These are phyloP conservation scores for Lepraria neglecta DNA, from an alignment of 495 filamentous ascomycete species.

Conservation along the genomic window DNA sequence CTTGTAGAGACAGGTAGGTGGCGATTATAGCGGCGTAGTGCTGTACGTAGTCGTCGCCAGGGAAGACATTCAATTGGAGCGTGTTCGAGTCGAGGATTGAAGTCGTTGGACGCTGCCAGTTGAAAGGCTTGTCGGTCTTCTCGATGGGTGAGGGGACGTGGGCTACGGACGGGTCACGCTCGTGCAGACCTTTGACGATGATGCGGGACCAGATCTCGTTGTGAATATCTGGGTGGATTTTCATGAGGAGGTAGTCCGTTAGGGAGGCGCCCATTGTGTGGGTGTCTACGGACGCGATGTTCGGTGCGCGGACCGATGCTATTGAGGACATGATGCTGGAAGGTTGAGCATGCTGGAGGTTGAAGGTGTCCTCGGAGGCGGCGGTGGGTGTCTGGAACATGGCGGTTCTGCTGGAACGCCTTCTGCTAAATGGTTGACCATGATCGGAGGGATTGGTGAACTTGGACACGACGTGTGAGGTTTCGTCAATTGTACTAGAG, in stretches of 20 bases:
- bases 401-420: too few species aligned
- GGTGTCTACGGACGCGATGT: conserved; percentile 8
- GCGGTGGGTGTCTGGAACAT: too few species aligned
- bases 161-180: conserved; percentile 13
- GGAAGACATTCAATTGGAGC: conserved; percentile 23
- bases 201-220: conserved; percentile 16
- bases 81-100: conserved; percentile 10
- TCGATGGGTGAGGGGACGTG: conserved; percentile 14
- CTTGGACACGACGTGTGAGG: too few species aligned
- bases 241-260: conserved; percentile 22
- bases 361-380: too few species aligned
- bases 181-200: conserved; percentile 14
- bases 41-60: conserved; percentile 22
- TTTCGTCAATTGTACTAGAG: too few species aligned
- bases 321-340: too few species aligned
- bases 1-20: conserved; percentile 21
- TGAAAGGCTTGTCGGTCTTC: conserved; percentile 27
- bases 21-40: conserved; percentile 27
- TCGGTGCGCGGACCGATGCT: not conserved
- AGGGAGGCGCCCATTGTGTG: conserved; percentile 25
- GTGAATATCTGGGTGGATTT: conserved; percentile 23
- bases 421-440: too few species aligned
- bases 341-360: too few species aligned
- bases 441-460: too few species aligned
- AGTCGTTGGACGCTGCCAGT: conserved; percentile 28